Conservation (phyloP, 495 filamentous ascomycete species). For the Penicillium cinerascens region DNA sequence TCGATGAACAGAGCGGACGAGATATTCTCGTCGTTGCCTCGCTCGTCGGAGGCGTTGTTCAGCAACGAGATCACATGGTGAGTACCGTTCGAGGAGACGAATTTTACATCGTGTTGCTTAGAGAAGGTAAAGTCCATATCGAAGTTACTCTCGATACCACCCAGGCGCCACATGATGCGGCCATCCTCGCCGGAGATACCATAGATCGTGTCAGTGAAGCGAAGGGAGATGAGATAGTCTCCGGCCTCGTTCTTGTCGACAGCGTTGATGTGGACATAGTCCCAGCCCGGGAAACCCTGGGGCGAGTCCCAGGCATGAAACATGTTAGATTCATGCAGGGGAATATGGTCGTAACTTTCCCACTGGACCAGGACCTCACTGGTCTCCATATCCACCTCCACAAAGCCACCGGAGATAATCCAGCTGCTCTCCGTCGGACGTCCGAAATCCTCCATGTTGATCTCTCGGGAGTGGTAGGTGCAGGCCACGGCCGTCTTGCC, state of each 20-base stretch:
- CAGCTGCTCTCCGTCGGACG: slow-evolving; percentile 36
- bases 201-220: slow-evolving; percentile 55
- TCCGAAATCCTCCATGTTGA: slow-evolving; percentile 45
- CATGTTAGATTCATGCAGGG: slow-evolving; percentile 40
- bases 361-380: slow-evolving; percentile 47
- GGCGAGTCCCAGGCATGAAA: slow-evolving; percentile 38
- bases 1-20: slow-evolving; percentile 54
- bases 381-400: slow-evolving; percentile 47
- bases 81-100: slow-evolving; percentile 48
- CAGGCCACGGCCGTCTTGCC: slow-evolving; percentile 44
- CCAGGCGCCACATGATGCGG: slow-evolving; percentile 55
- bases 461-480: slow-evolving; percentile 42
- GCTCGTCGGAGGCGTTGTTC: slow-evolving; percentile 52
- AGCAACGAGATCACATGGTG: slow-evolving; percentile 49
- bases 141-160: slow-evolving; percentile 46
- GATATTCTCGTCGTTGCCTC: slow-evolving; percentile 32
- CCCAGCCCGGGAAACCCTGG: slow-evolving; percentile 28
- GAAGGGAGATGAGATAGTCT: slow-evolving; percentile 57
- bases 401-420: slow-evolving; percentile 38
- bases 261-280: slow-evolving; percentile 42
- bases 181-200: slow-evolving; percentile 56
- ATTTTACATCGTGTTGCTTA: slow-evolving; percentile 59
- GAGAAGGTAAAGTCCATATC: slow-evolving; percentile 50
- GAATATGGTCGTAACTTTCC: slow-evolving; percentile 41
- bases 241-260: slow-evolving; percentile 45